Evolutionary conservation across 495 filamentous ascomycete species (phyloP), one percentile per base, ranked within the genome.

Genomic region (Penicillium psychrofluorescens): DNA sequence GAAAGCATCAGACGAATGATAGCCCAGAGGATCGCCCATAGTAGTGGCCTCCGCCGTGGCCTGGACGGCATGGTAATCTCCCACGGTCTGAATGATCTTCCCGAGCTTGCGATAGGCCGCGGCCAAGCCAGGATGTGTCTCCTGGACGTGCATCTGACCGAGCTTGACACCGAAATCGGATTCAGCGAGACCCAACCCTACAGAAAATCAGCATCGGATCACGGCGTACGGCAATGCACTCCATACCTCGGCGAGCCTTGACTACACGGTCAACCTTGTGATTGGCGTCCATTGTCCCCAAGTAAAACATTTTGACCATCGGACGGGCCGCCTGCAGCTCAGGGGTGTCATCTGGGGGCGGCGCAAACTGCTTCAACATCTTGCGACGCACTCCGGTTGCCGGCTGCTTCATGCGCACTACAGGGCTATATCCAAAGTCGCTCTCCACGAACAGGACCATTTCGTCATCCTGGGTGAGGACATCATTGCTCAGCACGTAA

Each of bases 291-390:
- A 99, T 95, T 13, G 89, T 80, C 28, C 86, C 87, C 11, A 99
- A 73, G 57, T 99, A 99, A 61, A 99, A 97, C 49, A 87, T 76
- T 69, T 99, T 99, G 28, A 96, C 91, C 35, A 86, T 70, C 4
- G 94, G 94, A 32, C 94, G 76, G 12, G 90, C 88, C 48, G 88
- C 82, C 44, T 90, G 82, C 35, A 99, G 68, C 66, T 97, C 94
- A 11, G 91, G 94, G 0, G 94, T 97, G 55, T 99, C 94, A 63
- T 99, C 94, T 7, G 91, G 88, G 0, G 94, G 94, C 6, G 94
- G 94, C 11, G 94, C 94, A 59, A 99, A 99, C 64, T 99, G 94
- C 72, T 99, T 99, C 64, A 99, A 75, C 35, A 96, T 81, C 67
- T 94, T 92, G 52, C 94, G 80, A 35, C 91, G 80, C 44, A 97